Percentiles rank a stretch among this genome's conserved stretches.
These are phyloP conservation scores for Plasmodium inui DNA, from an alignment of 169 alveolate genomes.

Conservation along the genomic window DNA sequence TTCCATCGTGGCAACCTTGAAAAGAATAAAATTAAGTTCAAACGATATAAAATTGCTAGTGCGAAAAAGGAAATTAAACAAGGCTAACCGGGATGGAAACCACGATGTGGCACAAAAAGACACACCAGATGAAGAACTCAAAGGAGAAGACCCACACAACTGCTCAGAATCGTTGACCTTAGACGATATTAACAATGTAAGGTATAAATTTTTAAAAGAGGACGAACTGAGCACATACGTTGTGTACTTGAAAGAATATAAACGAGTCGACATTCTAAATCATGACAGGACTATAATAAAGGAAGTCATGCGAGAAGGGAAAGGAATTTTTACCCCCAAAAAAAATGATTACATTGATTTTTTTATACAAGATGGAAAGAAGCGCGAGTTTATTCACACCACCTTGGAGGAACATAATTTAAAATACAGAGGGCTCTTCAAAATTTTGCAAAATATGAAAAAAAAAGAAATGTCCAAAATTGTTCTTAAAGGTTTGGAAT, in stretches of 20 bases:
- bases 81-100: not conserved
- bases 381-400: conserved; percentile 59
- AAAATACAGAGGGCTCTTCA: conserved; percentile 70
- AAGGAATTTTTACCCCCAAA: conserved; percentile 67
- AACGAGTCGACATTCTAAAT: conserved; percentile 65
- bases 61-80: conserved; percentile 14
- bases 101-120: not conserved
- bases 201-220: conserved; percentile 56
- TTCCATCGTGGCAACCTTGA: not conserved
- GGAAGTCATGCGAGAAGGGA: conserved; percentile 68
- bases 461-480: conserved; percentile 60
- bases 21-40: conserved; percentile 48
- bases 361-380: conserved; percentile 40
- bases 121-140: not conserved
- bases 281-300: conserved; percentile 66
- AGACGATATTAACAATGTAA: conserved; percentile 49
- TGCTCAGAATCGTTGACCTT: not conserved
- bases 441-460: conserved; percentile 69
- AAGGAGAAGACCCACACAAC: not conserved
- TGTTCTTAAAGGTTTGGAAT: conserved; percentile 50
- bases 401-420: conserved; percentile 55
- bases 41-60: conserved; percentile 41
- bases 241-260: conserved; percentile 67
- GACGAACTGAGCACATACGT: conserved; percentile 53
- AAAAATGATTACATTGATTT: conserved; percentile 74